phyloP scores from a whole-genome alignment of 108 stramenopile species.

The Cyclotella cryptica region DNA sequence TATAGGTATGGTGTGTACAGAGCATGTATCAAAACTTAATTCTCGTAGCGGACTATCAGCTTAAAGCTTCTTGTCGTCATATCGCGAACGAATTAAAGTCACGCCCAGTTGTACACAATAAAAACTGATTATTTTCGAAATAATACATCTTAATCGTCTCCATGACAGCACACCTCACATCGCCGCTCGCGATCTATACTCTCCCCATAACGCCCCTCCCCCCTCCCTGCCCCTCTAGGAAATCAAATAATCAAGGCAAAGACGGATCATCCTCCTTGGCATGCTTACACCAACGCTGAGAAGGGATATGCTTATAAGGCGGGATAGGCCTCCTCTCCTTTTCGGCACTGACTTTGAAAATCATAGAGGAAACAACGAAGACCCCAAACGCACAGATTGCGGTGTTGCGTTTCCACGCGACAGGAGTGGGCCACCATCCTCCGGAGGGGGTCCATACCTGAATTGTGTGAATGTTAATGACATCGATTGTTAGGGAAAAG shows the following conservation, averaged over 20 bases:
- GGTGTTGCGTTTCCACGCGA: constrained; percentile 81
- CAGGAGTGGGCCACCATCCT: constrained; percentile 88
- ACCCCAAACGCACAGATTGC: constrained; percentile 61
- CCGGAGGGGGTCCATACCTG: constrained; percentile 90
- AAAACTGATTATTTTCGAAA: no score
- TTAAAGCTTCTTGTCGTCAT: no score
- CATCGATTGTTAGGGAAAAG: neutral
- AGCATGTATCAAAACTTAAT: no score
- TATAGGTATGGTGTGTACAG: no score
- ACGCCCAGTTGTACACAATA: no score
- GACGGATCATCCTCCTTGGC: constrained; percentile 63
- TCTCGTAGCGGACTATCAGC: no score
- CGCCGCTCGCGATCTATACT: neutral
- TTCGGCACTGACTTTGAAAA: constrained; percentile 76
- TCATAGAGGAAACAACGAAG: constrained; percentile 40
- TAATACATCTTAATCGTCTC: no score
- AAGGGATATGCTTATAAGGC: constrained; percentile 55
- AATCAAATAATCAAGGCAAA: constrained; percentile 25
- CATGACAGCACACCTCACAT: neutral
- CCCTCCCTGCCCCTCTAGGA: neutral
- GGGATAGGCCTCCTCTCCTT: constrained; percentile 80
- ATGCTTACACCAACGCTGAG: constrained; percentile 59
- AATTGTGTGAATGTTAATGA: neutral
- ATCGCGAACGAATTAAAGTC: no score
- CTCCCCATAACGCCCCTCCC: neutral